Evolutionary conservation across 148 eudicot species (phyloP).

Genomic region (Fagopyrum esculentum): DNA sequence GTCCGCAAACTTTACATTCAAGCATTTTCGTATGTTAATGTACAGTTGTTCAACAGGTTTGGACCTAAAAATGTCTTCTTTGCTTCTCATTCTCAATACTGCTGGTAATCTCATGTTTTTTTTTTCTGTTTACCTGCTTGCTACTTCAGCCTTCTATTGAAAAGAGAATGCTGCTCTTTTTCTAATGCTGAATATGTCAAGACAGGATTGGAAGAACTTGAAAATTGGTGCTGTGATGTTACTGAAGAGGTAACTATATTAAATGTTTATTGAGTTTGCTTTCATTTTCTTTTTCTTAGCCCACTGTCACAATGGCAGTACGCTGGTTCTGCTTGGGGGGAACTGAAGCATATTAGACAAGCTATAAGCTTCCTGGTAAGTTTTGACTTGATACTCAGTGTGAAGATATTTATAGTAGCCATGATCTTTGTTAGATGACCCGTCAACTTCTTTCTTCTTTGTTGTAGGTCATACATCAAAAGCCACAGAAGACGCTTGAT

Average conservation of each 20-base stretch:
- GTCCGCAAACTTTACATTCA: constrained; percentile 80
- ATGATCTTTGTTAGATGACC: neutral
- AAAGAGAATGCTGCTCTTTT: constrained; percentile 67
- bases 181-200: constrained; percentile 54
- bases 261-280: neutral
- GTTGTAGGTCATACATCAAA: neutral
- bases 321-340: constrained; percentile 86
- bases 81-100: neutral
- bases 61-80: neutral
- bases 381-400: neutral
- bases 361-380: constrained; percentile 54
- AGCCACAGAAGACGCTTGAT: neutral
- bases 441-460: neutral
- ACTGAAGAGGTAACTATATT: constrained; percentile 54
- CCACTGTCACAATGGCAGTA: constrained; percentile 36
- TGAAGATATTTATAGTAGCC: neutral
- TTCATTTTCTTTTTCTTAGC: constrained; percentile 19
- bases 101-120: neutral
- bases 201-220: constrained; percentile 49
- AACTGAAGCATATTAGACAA: constrained; percentile 86
- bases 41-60: constrained; percentile 89
- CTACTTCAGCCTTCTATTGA: constrained; percentile 40
- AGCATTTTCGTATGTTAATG: constrained; percentile 79
- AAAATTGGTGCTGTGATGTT: constrained; percentile 55
- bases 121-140: constrained; percentile 1